Base-by-base conservation (phyloP, 1,284 basidiomycete species). In the Ustilago lituana region DNA sequence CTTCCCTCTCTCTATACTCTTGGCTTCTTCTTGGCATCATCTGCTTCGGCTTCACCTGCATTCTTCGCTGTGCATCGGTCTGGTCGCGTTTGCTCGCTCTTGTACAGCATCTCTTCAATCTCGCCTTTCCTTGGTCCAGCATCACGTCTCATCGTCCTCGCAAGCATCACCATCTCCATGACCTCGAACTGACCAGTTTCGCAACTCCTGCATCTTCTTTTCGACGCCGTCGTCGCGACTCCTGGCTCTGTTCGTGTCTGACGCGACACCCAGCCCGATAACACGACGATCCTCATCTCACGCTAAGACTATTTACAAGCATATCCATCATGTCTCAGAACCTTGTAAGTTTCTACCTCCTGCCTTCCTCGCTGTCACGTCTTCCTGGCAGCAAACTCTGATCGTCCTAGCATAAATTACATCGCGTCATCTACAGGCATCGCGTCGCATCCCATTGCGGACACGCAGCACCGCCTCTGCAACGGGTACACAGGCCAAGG, bases 391-490 rank as follows among this genome's bases (percentile, higher is more conserved):
- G 24, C 14, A 39, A 11, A 9, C 8, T 33, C 62, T 65, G 47
- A 65, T 40, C 40, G 11, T 47, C 44, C 19, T 15, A 36, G 17
- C 24, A 41, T 9, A 17, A 23, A n/a, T 15, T 31, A 12, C 23
- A 12, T 14, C 53, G 38, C 35, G 22, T 44, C 44, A 12, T 20
- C 24, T 8, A 39, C 43, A 71, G 68, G 58, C 68, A 57, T 66
- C 62, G 24, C 62, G 68, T 41, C 53, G 68, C 46, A 65, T 66
- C 54, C 68, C 68, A 37, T 51, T 66, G 48, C 62, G 68, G 47
- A 71, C 68, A 41, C 62, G 68, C 26, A 71, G 63, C 59, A 66
- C 62, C 40, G 58, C 59, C 44, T 63, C 66, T 20, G 56, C 47
- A 29, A 50, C 47, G 5, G 60, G 66, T 5, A 48, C 58, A 8